phyloP scores from a whole-genome alignment of 2,329 filamentous ascomycete genomes.

The Fusarium algeriense region DNA sequence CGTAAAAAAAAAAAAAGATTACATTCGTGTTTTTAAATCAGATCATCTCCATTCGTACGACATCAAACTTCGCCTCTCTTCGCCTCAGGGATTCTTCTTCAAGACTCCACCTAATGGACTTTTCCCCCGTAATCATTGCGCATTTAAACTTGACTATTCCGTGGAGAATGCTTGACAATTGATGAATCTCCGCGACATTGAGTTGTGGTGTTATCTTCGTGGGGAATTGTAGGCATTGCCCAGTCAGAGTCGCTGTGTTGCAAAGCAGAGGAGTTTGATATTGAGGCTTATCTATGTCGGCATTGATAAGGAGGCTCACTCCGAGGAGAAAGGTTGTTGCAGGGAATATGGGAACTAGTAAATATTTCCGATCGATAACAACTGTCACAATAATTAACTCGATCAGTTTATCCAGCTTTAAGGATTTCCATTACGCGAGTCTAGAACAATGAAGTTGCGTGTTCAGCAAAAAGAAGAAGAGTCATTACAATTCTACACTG shows the following conservation, averaged over 20 bases:
- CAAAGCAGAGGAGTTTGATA: conserved; percentile 13
- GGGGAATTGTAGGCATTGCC: conserved; percentile 4
- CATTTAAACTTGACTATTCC: background rate
- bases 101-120: conserved; percentile 1
- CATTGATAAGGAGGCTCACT: conserved; percentile 28
- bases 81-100: background rate
- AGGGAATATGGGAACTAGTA: conserved; percentile 16
- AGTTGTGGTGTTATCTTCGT: conserved; percentile 27
- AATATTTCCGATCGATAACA: conserved; percentile 17
- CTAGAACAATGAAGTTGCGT: background rate
- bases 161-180: conserved; percentile 14
- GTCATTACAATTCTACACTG: background rate
- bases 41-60: conserved; percentile 21
- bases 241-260: conserved; percentile 27
- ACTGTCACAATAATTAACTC: conserved; percentile 19
- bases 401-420: background rate
- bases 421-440: background rate
- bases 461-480: background rate
- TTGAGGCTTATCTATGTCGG: conserved; percentile 35
- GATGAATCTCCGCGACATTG: conserved; percentile 11
- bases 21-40: conserved; percentile 21
- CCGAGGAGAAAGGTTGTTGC: conserved; percentile 36
- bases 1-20: background rate
- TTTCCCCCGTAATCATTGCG: background rate
- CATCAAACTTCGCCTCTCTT: background rate